Evolutionary conservation across 352 stramenopile species (phyloP), one percentile per base, ranked within the genome.

Genomic region (Plasmopara halstedii): DNA sequence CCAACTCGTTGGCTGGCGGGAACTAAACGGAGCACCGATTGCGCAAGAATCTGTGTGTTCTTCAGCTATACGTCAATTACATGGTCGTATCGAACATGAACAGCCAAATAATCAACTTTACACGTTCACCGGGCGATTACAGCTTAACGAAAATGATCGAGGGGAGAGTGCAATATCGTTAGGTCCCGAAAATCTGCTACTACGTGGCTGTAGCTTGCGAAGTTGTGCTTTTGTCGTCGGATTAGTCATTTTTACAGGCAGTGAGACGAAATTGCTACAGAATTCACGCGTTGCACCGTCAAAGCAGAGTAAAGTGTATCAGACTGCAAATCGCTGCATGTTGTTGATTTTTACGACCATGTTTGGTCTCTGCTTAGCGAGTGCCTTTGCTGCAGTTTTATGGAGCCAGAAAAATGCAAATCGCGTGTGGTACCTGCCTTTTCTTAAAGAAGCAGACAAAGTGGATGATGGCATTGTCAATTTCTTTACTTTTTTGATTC

Each of bases 201-300:
- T 98, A 6, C 83, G 95, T 21, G 94, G 94, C 10, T 96, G 88
- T 42, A 78, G 91, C 6, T 58, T 98, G 3, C 78, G 93, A 35
- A 98, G 97, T 70, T 98, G 90, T 15, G 77, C 96, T 27, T 98
- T 91, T 75, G 78, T 95, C 7, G 69, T 97, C 37, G 95, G 93
- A 22, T 18, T 98, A 3, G 87, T 96, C 14, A 90, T 96, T 43
- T 97, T 97, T 61, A 98, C 92, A 15, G 85, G 85, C 1, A 50
- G 62, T 9, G 79, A 95, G 47, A 95, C 85, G 2, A 95, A 95
- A 48, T 58, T 94, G 20, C 72, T 94, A 48, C 85, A 93, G 53
- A 85, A 78, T 48, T 79, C 74, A 17, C 66, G 67, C 4, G 55
- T 60, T 8, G 69, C 90, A 15, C 85, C 85, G 17, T 88, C 77